Evolutionary conservation across 441 rosid genomes (phyloP).

Genomic region (Dalechampia spathulata): DNA sequence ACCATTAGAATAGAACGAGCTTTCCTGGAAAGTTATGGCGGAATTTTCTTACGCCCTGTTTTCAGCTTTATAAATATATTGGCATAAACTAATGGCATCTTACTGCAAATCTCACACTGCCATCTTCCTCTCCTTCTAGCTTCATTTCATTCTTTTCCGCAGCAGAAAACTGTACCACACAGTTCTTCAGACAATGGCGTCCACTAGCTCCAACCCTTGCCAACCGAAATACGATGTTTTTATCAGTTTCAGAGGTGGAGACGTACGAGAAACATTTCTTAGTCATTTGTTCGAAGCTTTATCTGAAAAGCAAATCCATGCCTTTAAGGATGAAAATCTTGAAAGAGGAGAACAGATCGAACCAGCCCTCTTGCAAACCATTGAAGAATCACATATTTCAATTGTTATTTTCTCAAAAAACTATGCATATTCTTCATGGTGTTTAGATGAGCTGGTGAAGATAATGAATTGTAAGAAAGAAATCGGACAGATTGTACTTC

Average conservation of each 20-base stretch:
- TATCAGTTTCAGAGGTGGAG: constrained; percentile 4
- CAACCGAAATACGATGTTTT: constrained; percentile 1
- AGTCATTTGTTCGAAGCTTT: constrained; percentile 1
- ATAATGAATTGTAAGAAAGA: constrained; percentile 14
- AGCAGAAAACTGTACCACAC: no score
- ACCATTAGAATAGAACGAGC: no score
- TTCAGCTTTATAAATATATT: no score
- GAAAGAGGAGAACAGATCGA: constrained; percentile 11
- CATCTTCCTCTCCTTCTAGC: no score
- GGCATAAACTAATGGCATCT: no score
- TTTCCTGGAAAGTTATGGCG: no score
- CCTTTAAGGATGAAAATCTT: not conserved
- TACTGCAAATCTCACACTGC: no score
- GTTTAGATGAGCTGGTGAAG: constrained; percentile 25
- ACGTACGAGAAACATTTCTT: not conserved
- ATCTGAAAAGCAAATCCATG: not conserved
- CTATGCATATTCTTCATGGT: constrained; percentile 23
- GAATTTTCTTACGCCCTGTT: no score
- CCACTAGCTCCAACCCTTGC: not conserved
- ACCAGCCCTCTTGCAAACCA: constrained; percentile 4
- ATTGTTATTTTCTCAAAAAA: constrained; percentile 21
- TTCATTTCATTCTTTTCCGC: no score
- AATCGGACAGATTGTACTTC: constrained; percentile 11
- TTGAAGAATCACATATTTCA: constrained; percentile 12
- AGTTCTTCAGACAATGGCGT: no score